Evolutionary conservation across 257 asterid genomes (phyloP), one percentile per base, ranked within the genome.

Genomic region (Nyctanthes arbortristis): DNA sequence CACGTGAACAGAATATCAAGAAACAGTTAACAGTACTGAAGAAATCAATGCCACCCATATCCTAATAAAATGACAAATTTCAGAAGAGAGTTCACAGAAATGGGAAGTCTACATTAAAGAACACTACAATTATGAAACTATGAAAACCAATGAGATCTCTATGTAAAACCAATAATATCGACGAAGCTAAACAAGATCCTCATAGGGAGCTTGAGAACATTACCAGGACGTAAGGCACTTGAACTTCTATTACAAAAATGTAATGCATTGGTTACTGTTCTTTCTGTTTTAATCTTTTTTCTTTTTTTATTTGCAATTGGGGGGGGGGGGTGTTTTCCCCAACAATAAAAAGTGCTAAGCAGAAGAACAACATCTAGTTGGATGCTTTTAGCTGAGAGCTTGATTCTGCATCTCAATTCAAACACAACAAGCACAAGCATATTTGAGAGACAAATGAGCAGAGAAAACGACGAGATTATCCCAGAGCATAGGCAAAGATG

Each of bases 21-120:
- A 11, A 12, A 12, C 11, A 39, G n/a, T 35, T 35, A 7, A 35
- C 40, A 7, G 9, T n/a, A 71, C 24, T 54, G 65, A 54, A 70
- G 47, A 64, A 54, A 34, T 47, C 54, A 65, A 61, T 58, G 27
- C 52, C 69, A 60, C 43, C 30, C 67, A 58, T 58, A 34, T 11
- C 61, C 64, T 68, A 52, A 18, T 37, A 61, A 56, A 25, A 36
- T n/a, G 57, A 56, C 68, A 36, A 68, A 62, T 61, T n/a, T 63
- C 27, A 59, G 43, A 57, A 35, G 54, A 56, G 49, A 30, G 24
- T 10, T 39, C 18, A 52, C 18, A 32, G 20, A 35, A 2, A 37
- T 47, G 45, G 61, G 30, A 27, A 22, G 24, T 27, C n/a, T n/a
- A 47, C 25, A 65, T 30, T 37, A 11, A 27, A 59, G n/a, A n/a